A percentile compares a stretch with the other conserved stretches of the same genome.
Conservation (phyloP, 2,329 filamentous ascomycete genomes). For the Rosellinia necatrix region DNA sequence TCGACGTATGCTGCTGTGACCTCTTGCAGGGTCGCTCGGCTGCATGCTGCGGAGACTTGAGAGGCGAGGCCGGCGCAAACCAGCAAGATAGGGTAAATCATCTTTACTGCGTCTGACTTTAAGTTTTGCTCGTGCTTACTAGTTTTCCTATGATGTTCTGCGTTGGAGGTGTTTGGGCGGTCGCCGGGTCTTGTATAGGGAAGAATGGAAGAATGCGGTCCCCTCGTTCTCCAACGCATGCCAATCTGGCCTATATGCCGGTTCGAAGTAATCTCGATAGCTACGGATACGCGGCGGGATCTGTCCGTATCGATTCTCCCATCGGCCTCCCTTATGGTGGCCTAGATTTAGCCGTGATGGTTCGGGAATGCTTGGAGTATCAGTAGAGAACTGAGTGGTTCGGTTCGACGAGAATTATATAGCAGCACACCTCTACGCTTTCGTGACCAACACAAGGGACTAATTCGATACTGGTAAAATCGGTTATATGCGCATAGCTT, state of each 20-base stretch:
- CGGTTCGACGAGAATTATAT: not conserved
- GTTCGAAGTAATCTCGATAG: not conserved
- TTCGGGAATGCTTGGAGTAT: slow-evolving; percentile 11
- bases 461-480: too few relatives aligned
- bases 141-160: not conserved
- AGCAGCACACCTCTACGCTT: too few relatives aligned
- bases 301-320: slow-evolving; percentile 1
- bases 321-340: not conserved
- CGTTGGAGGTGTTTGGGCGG: not conserved
- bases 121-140: not conserved
- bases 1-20: slow-evolving; percentile 35
- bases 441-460: too few relatives aligned
- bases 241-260: slow-evolving; percentile 25
- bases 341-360: slow-evolving; percentile 21
- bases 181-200: slow-evolving; percentile 8
- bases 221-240: slow-evolving; percentile 12
- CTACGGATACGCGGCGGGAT: not conserved
- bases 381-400: not conserved
- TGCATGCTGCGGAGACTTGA: slow-evolving; percentile 32
- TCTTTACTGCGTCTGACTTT: not conserved
- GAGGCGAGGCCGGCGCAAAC: slow-evolving; percentile 23
- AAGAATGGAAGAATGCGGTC: slow-evolving; percentile 12
- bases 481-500: too few relatives aligned
- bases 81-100: slow-evolving; percentile 30
- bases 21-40: slow-evolving; percentile 29